Evolutionary conservation across 257 asterid species (phyloP), one percentile per base, ranked within the genome.

Genomic region (Phtheirospermum japonicum): DNA sequence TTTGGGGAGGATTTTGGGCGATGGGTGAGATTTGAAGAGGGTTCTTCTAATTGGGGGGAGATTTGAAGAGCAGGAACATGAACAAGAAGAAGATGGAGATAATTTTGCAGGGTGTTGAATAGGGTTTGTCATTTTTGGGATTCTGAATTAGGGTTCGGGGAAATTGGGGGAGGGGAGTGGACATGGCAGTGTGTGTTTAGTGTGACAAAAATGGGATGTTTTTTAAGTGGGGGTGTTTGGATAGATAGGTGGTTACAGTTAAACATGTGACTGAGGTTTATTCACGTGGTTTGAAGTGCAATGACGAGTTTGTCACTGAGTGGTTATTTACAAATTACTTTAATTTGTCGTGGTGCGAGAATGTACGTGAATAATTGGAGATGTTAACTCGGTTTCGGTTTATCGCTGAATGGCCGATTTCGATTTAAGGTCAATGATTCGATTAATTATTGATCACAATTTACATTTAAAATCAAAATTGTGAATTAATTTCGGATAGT

Each of bases 251-350:
- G 23, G 79, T 57, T 33, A 63, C 74, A 32, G 78, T 73, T 59
- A 61, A 61, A 73, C 16, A 67, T 80, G 95, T 84, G 97, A 84
- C 61, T 65, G 72, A 71, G 82, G 69, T 79, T 86, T 60, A 13
- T 31, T 49, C 79, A 75, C 80, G 61, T 78, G 73, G 57, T 45
- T 45, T 45, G 18, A 42, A 13, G 51, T 6, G 53, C 3, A 48
- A 12, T 42, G 49, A 2, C 49, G 49, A 23, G 3, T 23, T 23
- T 23, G 28, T 23, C 28, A 1, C 3, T 23, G 28, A 23, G 28
- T 23, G 1, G 28, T n/a, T n/a, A 23, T 1, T 23, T 23, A 23
- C 28, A n/a, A n/a, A 10, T 39, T 42, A 42, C 13, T 42, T 12
- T 42, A 42, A 10, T 52, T 23, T 28, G 20, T n/a, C 20, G 4